Evolutionary conservation across 2,329 filamentous ascomycete genomes (phyloP).

Genomic region (Pyricularia grisea): DNA sequence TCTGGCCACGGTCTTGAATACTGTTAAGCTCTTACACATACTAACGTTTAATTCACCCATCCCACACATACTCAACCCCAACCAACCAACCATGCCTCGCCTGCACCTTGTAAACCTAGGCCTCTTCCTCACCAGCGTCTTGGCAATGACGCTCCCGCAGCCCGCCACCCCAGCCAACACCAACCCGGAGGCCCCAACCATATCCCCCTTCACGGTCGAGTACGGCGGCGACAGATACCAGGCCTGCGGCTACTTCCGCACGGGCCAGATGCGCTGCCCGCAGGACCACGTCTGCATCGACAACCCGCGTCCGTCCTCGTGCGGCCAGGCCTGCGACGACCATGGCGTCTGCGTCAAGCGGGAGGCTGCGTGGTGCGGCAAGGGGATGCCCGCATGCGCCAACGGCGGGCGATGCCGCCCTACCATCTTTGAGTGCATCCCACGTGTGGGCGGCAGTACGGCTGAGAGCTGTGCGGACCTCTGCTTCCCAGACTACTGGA

Average conservation of each 20-base stretch:
- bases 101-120: background rate
- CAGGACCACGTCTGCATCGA: slow-evolving; percentile 1
- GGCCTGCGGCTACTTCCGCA: background rate
- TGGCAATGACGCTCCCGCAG: background rate
- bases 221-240: slow-evolving; percentile 1
- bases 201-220: background rate
- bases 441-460: background rate
- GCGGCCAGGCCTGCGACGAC: slow-evolving; percentile 1
- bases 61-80: background rate
- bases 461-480: background rate
- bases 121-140: background rate
- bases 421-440: background rate
- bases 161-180: background rate
- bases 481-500: background rate
- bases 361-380: background rate
- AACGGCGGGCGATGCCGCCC: background rate
- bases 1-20: background rate
- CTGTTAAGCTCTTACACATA: background rate
- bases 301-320: slow-evolving; percentile 1
- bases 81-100: background rate
- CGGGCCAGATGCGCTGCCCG: background rate
- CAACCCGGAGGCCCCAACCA: background rate
- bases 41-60: background rate
- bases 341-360: background rate
- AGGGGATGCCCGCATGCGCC: background rate